phyloP scores from a whole-genome alignment of 2,329 filamentous ascomycete genomes.

The Pezicula neosporulosa region DNA sequence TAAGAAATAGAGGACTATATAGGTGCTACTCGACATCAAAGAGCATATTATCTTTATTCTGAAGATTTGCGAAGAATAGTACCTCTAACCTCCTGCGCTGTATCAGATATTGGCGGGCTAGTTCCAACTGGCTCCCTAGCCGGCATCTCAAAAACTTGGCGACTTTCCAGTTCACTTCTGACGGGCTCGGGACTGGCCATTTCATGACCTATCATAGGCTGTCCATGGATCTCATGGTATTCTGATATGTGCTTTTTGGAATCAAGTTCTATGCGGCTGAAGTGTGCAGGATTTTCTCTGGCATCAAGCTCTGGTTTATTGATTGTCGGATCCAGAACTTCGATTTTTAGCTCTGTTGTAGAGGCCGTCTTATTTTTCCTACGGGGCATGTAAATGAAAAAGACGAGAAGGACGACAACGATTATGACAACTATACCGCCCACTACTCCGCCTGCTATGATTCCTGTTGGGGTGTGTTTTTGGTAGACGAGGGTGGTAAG shows the following conservation, averaged over 20 bases:
- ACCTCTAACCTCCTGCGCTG: too few relatives aligned
- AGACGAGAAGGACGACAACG: neutral
- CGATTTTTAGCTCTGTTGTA: neutral
- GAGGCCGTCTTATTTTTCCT: neutral
- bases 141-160: constrained; percentile 7
- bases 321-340: neutral
- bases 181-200: neutral
- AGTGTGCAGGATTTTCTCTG: neutral
- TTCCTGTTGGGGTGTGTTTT: neutral
- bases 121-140: constrained; percentile 3
- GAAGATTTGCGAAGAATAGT: too few relatives aligned
- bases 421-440: neutral
- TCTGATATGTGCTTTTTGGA: neutral
- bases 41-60: too few relatives aligned
- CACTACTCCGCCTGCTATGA: neutral
- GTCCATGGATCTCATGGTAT: constrained; percentile 3
- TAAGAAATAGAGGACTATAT: too few relatives aligned
- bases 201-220: constrained; percentile 2
- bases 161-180: constrained; percentile 1
- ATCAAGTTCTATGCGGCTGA: neutral
- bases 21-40: too few relatives aligned
- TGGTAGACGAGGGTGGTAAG: neutral
- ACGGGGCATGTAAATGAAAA: neutral
- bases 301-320: neutral
- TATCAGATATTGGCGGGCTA: too few relatives aligned